Percentiles rank a stretch among this genome's conserved stretches.
phyloP scores from a whole-genome alignment of 768 basidiomycete species.

The Russula olivacea region DNA sequence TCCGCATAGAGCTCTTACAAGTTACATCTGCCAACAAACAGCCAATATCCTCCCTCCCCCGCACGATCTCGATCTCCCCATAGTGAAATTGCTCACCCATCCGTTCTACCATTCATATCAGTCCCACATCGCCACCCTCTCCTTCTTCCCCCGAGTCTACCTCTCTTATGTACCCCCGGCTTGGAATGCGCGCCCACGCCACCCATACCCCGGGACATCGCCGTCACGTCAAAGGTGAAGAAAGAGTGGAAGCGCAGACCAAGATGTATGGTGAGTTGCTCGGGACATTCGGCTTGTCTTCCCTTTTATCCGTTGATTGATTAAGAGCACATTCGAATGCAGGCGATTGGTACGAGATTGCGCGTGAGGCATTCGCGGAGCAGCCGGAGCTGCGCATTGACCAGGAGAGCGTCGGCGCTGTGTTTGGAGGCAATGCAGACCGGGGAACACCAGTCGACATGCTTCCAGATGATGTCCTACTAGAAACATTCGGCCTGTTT shows the following conservation, averaged over 20 bases:
- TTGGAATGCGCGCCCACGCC: too few relatives aligned
- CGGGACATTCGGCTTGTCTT: neutral
- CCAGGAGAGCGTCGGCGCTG: conserved; percentile 67
- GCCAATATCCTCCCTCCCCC: conserved; percentile 80
- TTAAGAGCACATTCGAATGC: conserved; percentile 45
- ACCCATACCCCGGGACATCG: conserved; percentile 40
- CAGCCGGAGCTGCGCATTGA: conserved; percentile 77
- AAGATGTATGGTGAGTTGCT: conserved; percentile 76
- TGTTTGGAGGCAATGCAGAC: conserved; percentile 52
- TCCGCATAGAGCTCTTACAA: neutral
- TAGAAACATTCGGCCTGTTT: too few relatives aligned
- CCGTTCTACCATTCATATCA: too few relatives aligned
- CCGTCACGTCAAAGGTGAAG: conserved; percentile 38
- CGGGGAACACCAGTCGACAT: too few relatives aligned
- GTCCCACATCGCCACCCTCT: too few relatives aligned
- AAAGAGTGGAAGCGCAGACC: conserved; percentile 58
- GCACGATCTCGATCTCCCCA: conserved; percentile 61
- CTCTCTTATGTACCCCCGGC: too few relatives aligned
- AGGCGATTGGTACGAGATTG: conserved; percentile 76
- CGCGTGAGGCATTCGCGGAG: conserved; percentile 69
- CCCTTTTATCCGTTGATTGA: conserved; percentile 7
- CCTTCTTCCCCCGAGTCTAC: too few relatives aligned
- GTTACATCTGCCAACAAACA: conserved; percentile 31
- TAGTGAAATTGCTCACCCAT: too few relatives aligned
- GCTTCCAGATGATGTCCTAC: too few relatives aligned